Conservation (phyloP, 805 yeast genomes). For the Sugiyamaella boreocaroliniensis region DNA sequence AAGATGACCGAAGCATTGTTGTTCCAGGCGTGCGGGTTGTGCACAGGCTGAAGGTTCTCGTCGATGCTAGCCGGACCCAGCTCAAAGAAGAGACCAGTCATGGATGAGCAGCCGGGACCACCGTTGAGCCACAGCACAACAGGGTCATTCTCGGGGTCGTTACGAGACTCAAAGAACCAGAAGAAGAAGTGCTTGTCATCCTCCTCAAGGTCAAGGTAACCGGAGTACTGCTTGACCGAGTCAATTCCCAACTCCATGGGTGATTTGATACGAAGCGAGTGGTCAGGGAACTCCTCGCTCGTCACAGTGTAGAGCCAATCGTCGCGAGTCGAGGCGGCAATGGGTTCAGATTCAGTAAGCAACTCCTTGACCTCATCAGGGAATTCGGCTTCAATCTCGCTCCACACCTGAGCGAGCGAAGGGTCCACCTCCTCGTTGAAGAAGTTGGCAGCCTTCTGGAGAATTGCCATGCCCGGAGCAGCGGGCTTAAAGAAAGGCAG, state of each 20-base stretch:
- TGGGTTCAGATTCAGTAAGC: background rate
- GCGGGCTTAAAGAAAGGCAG: background rate
- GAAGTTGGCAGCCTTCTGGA: slow-evolving; percentile 1
- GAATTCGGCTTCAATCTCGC: background rate
- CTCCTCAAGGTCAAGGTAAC: slow-evolving; percentile 74
- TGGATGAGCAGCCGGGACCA: slow-evolving; percentile 90
- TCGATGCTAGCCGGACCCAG: slow-evolving; percentile 73
- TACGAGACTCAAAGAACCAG: slow-evolving; percentile 83
- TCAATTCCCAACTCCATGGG: slow-evolving; percentile 75
- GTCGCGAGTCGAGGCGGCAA: background rate
- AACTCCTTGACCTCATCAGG: background rate
- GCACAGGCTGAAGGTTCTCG: slow-evolving; percentile 51
- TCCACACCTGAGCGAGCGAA: background rate
- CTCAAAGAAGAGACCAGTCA: slow-evolving; percentile 82
- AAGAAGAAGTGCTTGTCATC: slow-evolving; percentile 81
- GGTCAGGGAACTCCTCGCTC: slow-evolving; percentile 20
- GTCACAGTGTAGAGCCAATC: slow-evolving; percentile 15
- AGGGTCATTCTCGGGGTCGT: slow-evolving; percentile 82
- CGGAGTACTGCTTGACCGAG: slow-evolving; percentile 72
- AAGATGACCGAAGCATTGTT: slow-evolving; percentile 76
- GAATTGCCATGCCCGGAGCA: background rate
- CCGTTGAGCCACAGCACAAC: slow-evolving; percentile 86
- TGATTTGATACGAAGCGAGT: slow-evolving; percentile 55
- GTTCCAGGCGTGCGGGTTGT: slow-evolving; percentile 81
- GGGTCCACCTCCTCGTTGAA: slow-evolving; percentile 2